phyloP scores from a whole-genome alignment of 805 yeast species.

The Candida schatavii region DNA sequence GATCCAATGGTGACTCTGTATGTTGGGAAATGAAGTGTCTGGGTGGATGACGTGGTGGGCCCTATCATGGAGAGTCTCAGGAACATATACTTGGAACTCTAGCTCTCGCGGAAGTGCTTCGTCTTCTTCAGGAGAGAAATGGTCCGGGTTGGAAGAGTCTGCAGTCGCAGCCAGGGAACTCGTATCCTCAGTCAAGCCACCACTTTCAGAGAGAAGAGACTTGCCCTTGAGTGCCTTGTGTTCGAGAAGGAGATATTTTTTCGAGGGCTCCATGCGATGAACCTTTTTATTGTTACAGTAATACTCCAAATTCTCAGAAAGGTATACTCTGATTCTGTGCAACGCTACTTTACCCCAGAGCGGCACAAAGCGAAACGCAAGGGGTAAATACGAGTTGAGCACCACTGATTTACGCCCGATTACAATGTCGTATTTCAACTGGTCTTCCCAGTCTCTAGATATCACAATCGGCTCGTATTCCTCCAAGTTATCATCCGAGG shows the following conservation, averaged over 20 bases:
- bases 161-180: conserved; percentile 26
- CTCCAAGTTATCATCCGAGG: conserved; percentile 75
- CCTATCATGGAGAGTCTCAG: conserved; percentile 58
- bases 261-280: conserved; percentile 88
- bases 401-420: conserved; percentile 88
- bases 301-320: conserved; percentile 90
- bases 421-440: conserved; percentile 82
- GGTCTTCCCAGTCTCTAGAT: conserved; percentile 90
- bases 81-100: conserved; percentile 84
- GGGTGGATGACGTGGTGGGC: conserved; percentile 62
- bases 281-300: conserved; percentile 83
- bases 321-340: conserved; percentile 79
- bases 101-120: conserved; percentile 74
- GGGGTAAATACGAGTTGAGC: conserved; percentile 77
- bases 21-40: conserved; percentile 74
- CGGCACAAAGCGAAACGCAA: conserved; percentile 81
- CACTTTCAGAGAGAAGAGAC: conserved; percentile 45
- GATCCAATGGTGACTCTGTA: conserved; percentile 94
- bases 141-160: conserved; percentile 10
- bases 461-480: conserved; percentile 93
- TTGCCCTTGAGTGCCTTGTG: conserved; percentile 59
- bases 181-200: conserved; percentile 20
- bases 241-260: conserved; percentile 76
- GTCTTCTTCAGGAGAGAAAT: conserved; percentile 27
- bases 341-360: conserved; percentile 75